Conservation (phyloP, 768 basidiomycete genomes). For the Lactarius trivialis region DNA sequence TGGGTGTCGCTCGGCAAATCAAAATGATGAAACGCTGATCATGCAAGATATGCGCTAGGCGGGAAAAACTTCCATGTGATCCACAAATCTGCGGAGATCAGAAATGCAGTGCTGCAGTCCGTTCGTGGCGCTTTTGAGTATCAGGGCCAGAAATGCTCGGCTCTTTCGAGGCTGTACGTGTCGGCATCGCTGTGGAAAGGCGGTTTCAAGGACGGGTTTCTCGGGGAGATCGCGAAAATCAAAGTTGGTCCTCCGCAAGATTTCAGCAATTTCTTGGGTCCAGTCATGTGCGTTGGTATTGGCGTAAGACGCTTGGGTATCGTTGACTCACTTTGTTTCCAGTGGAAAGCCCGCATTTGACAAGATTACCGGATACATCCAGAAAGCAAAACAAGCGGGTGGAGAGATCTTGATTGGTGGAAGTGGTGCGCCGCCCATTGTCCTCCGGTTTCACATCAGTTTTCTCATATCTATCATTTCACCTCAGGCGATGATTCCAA, state of each 20-base stretch:
- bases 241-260: slow-evolving; percentile 73
- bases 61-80: slow-evolving; percentile 99
- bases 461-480: neutral
- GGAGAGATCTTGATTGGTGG: slow-evolving; percentile 88
- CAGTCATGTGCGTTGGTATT: slow-evolving; percentile 68
- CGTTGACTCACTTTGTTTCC: neutral
- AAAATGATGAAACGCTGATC: neutral
- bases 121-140: slow-evolving; percentile 93
- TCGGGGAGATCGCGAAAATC: slow-evolving; percentile 75
- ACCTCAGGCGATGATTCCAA: slow-evolving; percentile 75
- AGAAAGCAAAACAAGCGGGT: slow-evolving; percentile 83
- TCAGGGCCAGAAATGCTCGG: slow-evolving; percentile 97
- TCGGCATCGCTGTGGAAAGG: slow-evolving; percentile 77
- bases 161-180: slow-evolving; percentile 86
- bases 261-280: slow-evolving; percentile 87
- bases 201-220: slow-evolving; percentile 78
- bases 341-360: slow-evolving; percentile 87
- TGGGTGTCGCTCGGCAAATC: slow-evolving; percentile 3
- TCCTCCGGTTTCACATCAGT: neutral
- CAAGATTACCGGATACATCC: slow-evolving; percentile 74
- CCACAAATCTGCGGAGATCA: slow-evolving; percentile 79
- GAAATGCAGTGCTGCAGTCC: slow-evolving; percentile 84
- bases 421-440: slow-evolving; percentile 40
- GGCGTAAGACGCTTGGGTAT: neutral
- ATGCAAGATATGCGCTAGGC: slow-evolving; percentile 30